Conservation (phyloP, 2,329 filamentous ascomycete genomes). For the Cyanodermella asteris region DNA sequence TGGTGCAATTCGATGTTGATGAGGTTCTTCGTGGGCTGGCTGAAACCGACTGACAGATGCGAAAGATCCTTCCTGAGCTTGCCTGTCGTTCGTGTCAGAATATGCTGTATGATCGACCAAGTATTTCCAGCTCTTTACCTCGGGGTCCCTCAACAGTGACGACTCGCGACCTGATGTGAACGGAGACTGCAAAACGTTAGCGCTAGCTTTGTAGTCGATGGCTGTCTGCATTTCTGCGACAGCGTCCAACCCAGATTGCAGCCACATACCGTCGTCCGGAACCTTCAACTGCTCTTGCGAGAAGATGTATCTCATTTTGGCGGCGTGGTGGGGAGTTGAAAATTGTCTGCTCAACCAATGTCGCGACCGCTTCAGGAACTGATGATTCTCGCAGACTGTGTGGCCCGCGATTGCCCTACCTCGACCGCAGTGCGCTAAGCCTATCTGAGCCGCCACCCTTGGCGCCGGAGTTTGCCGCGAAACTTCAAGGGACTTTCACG, state of each 20-base stretch:
- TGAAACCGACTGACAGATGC: conserved; percentile 93
- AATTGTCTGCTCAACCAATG: too few species aligned
- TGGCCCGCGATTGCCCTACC: too few species aligned
- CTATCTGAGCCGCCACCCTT: too few species aligned
- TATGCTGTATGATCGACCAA: conserved; percentile 6
- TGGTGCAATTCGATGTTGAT: conserved; percentile 99
- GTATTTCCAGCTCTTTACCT: conserved; percentile 31
- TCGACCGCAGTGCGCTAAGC: too few species aligned
- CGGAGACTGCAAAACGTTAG: conserved; percentile 54
- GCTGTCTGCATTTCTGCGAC: not conserved
- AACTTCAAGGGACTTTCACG: too few species aligned
- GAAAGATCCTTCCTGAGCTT: conserved; percentile 94
- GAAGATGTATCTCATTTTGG: conserved; percentile 99
- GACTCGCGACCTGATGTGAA: conserved; percentile 87
- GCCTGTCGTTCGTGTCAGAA: conserved; percentile 27
- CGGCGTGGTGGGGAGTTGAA: too few species aligned
- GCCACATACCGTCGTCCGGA: conserved; percentile 79
- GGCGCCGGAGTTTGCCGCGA: too few species aligned
- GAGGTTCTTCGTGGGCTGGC: conserved; percentile 58
- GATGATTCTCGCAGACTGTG: too few species aligned
- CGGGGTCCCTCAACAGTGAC: conserved; percentile 95
- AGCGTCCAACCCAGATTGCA: not conserved
- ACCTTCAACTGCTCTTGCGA: conserved; percentile 87
- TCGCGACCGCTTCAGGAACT: too few species aligned
- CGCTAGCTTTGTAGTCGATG: not conserved